These are phyloP conservation scores for Emmonsia crescens DNA, from an alignment of 2,329 filamentous ascomycete species.

Conservation along the genomic window DNA sequence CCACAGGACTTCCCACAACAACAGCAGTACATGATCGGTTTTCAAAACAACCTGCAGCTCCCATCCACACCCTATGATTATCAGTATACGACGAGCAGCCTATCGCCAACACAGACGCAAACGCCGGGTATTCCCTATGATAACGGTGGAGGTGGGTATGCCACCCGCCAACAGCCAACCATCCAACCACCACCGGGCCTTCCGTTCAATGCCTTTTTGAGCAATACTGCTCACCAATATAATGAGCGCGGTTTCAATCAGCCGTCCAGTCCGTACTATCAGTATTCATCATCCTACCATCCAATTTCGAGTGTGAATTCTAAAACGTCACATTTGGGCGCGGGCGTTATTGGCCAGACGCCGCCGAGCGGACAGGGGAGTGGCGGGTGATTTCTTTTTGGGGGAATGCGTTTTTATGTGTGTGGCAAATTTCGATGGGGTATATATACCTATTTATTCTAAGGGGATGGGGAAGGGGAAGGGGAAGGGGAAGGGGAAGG, in stretches of 20 bases:
- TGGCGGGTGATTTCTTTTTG: constrained; percentile 27
- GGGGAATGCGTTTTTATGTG: not conserved
- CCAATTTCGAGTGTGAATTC: not conserved
- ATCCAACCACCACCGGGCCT: constrained; percentile 2
- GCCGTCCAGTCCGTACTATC: not conserved
- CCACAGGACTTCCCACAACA: constrained; percentile 11
- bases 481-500: not conserved
- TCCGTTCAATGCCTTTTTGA: not conserved
- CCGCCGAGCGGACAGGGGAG: constrained; percentile 37
- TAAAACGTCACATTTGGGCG: not conserved
- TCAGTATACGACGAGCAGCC: constrained; percentile 1
- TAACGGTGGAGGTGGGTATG: not conserved
- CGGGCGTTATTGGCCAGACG: constrained; percentile 31
- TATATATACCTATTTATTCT: not conserved
- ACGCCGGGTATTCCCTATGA: not conserved
- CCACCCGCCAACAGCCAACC: not conserved
- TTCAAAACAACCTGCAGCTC: constrained; percentile 17
- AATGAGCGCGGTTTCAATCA: not conserved
- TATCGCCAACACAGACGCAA: constrained; percentile 6
- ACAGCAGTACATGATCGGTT: constrained; percentile 15
- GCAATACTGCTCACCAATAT: not conserved
- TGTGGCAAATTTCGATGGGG: not conserved
- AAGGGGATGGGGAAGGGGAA: not conserved
- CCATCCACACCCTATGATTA: constrained; percentile 1
- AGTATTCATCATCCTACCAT: not conserved